A percentile compares a stretch with the other conserved stretches of the same genome.
Evolutionary conservation across 768 basidiomycete species (phyloP).

Genomic region (Tylopilus sp.): DNA sequence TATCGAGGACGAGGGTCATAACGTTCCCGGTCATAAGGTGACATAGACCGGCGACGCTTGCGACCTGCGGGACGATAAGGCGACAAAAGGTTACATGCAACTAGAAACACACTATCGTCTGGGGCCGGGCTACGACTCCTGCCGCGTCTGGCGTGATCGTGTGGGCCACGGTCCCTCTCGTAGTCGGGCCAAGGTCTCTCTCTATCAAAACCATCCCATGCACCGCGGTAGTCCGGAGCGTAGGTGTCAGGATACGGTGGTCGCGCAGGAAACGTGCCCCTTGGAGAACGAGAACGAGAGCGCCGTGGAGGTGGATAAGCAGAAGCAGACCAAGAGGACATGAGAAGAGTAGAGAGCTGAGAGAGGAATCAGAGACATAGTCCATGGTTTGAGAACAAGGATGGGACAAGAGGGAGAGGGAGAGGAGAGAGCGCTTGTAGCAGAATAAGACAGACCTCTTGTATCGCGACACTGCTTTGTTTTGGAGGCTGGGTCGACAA

Average conservation of each 20-base stretch:
- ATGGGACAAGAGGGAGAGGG: conserved; percentile 54
- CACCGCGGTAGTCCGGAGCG: conserved; percentile 55
- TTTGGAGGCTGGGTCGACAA: conserved; percentile 31
- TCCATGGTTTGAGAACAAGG: conserved; percentile 39
- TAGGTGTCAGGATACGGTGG: conserved; percentile 57
- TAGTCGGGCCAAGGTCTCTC: conserved; percentile 63
- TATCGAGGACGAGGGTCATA: conserved; percentile 83
- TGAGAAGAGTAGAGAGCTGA: conserved; percentile 39
- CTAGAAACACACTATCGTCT: conserved; percentile 55
- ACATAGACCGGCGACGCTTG: conserved; percentile 72
- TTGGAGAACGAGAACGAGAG: conserved; percentile 79
- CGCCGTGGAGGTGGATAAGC: conserved; percentile 73
- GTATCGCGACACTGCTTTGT: conserved; percentile 45
- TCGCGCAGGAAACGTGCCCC: conserved; percentile 51
- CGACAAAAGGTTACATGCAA: neutral
- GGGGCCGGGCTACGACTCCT: conserved; percentile 73
- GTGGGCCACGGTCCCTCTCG: conserved; percentile 65
- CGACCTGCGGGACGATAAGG: conserved; percentile 41
- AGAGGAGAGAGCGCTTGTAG: conserved; percentile 61
- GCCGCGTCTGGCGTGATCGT: conserved; percentile 67
- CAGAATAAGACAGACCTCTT: conserved; percentile 85
- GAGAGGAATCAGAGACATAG: conserved; percentile 48
- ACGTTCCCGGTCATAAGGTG: conserved; percentile 78
- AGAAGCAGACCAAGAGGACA: conserved; percentile 72
- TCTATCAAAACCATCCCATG: conserved; percentile 71